Conservation (phyloP, 208 protist species). For the Herpetomonas samuelpessoai region DNA sequence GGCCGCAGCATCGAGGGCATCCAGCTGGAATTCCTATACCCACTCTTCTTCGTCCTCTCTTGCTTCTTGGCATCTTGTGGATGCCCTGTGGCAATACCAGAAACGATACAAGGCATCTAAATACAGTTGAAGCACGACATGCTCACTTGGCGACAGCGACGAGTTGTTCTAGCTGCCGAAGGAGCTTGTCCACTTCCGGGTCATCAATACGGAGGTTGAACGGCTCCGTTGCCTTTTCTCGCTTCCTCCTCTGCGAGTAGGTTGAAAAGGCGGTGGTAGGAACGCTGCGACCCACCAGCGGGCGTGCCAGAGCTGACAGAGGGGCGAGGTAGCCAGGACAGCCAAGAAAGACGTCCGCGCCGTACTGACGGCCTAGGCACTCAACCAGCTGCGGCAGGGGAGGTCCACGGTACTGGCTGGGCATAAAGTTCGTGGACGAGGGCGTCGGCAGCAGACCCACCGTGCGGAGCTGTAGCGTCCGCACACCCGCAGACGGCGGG, state of each 20-base stretch:
- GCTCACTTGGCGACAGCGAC: background rate
- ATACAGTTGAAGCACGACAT: background rate
- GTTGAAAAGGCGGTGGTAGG: slow-evolving; percentile 29
- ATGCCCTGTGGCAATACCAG: too few species aligned
- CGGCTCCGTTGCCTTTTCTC: background rate
- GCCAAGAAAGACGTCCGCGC: slow-evolving; percentile 52
- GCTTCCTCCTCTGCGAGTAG: slow-evolving; percentile 23
- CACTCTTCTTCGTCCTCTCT: too few species aligned
- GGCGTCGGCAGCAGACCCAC: slow-evolving; percentile 14
- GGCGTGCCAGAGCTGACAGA: slow-evolving; percentile 24
- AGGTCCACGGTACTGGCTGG: slow-evolving; percentile 2
- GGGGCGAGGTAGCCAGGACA: slow-evolving; percentile 58
- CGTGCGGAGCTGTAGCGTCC: background rate
- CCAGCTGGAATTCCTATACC: too few species aligned
- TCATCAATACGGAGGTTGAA: slow-evolving; percentile 33
- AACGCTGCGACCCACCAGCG: slow-evolving; percentile 12
- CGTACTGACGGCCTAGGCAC: slow-evolving; percentile 25
- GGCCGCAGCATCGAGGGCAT: too few species aligned
- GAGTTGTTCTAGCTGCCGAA: slow-evolving; percentile 4
- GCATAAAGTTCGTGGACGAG: slow-evolving; percentile 23
- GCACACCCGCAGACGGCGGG: background rate
- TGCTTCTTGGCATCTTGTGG: too few species aligned
- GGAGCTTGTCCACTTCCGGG: slow-evolving; percentile 4
- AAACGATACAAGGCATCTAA: background rate
- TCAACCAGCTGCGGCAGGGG: slow-evolving; percentile 26